Conservation (phyloP, 257 asterid species). For the Eustoma russellianum region DNA sequence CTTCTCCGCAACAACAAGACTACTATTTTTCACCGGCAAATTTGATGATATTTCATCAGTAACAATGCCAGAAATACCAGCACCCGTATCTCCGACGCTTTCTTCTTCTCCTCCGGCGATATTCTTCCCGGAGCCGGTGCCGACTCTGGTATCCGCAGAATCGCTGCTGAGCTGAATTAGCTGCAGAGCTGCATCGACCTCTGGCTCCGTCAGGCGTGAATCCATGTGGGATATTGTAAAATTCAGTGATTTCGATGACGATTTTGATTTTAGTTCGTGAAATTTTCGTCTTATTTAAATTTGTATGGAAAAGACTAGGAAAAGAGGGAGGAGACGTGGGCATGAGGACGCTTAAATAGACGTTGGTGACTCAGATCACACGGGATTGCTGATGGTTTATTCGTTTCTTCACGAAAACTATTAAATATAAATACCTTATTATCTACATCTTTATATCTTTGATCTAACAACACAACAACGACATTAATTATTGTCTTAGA, state of each 20-base stretch:
- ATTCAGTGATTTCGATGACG: too few species aligned
- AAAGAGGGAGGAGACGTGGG: not conserved
- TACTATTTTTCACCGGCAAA: not conserved
- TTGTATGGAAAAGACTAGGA: not conserved
- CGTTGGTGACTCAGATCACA: not conserved
- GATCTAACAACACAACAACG: too few species aligned
- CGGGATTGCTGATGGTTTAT: not conserved
- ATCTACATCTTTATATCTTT: too few species aligned
- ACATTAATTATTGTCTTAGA: too few species aligned
- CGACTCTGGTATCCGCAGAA: not conserved
- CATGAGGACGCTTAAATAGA: conserved; percentile 1
- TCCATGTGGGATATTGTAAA: not conserved
- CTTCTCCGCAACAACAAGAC: conserved; percentile 12
- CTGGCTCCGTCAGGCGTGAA: conserved; percentile 9
- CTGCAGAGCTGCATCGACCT: conserved; percentile 26
- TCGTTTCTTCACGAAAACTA: too few species aligned
- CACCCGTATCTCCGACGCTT: conserved; percentile 31
- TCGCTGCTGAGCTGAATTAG: conserved; percentile 30
- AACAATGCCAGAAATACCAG: conserved; percentile 1
- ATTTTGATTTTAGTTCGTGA: not conserved
- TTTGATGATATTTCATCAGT: conserved; percentile 34
- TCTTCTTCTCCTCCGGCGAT: conserved; percentile 9
- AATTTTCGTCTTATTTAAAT: not conserved
- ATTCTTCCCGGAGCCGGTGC: not conserved
- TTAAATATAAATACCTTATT: too few species aligned